These are phyloP conservation scores for Aspergillus pseudoterreus DNA, from an alignment of 2,329 filamentous ascomycete species.

Conservation along the genomic window DNA sequence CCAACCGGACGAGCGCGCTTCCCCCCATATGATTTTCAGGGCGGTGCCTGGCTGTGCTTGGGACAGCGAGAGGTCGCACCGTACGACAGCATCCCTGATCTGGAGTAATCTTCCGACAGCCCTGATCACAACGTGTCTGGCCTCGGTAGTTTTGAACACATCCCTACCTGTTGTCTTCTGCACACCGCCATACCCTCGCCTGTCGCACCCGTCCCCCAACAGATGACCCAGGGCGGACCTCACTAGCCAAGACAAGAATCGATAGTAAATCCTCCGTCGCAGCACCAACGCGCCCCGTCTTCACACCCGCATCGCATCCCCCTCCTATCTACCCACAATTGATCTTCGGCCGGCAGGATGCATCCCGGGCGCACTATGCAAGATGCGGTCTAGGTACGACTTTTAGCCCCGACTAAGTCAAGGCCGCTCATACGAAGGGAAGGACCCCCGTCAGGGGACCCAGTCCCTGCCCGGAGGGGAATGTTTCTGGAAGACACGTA, in stretches of 20 bases:
- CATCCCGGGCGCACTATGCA: slow-evolving; percentile 3
- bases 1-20: neutral
- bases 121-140: too few species aligned
- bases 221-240: neutral
- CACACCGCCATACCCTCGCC: neutral
- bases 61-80: neutral
- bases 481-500: slow-evolving; percentile 22
- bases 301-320: neutral
- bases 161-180: too few species aligned
- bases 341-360: slow-evolving; percentile 4
- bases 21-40: neutral
- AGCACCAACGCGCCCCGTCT: neutral
- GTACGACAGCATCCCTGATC: neutral
- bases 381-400: slow-evolving; percentile 1
- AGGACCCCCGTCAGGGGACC: neutral
- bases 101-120: neutral
- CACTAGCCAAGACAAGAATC: neutral
- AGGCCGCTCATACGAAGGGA: neutral
- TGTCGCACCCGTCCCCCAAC: too few species aligned
- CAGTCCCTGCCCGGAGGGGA: slow-evolving; percentile 3
- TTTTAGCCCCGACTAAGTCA: slow-evolving; percentile 1
- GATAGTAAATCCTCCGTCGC: neutral
- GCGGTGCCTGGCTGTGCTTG: neutral
- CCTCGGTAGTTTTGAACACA: too few species aligned
- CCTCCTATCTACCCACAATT: slow-evolving; percentile 3